These are phyloP conservation scores for Aspergillus ibericus DNA, from an alignment of 2,329 filamentous ascomycete genomes.

Conservation along the genomic window DNA sequence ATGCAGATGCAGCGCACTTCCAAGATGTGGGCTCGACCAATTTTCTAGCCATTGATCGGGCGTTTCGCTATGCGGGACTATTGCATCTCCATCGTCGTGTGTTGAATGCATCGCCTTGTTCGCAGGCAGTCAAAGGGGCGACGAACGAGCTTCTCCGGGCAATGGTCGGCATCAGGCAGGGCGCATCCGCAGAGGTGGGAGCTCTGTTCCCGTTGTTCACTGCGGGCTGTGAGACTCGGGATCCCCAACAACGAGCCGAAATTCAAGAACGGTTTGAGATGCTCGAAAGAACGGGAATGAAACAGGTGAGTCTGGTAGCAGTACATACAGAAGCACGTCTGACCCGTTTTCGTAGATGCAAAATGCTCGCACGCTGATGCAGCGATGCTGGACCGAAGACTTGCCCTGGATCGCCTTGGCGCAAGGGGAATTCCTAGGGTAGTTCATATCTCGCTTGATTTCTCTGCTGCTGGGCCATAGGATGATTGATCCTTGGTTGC, in stretches of 20 bases:
- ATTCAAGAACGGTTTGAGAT: conserved; percentile 66
- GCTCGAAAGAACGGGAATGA: conserved; percentile 73
- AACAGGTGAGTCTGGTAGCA: conserved; percentile 57
- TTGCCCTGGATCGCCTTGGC: conserved; percentile 42
- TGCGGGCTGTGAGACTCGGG: conserved; percentile 71
- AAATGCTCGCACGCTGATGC: conserved; percentile 42
- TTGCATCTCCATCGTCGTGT: conserved; percentile 75
- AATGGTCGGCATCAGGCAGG: conserved; percentile 62
- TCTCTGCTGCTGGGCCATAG: not conserved
- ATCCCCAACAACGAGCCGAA: conserved; percentile 55
- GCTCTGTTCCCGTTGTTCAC: conserved; percentile 80
- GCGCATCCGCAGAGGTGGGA: conserved; percentile 72
- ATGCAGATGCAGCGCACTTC: conserved; percentile 43
- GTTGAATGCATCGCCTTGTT: conserved; percentile 58
- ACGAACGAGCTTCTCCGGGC: conserved; percentile 64
- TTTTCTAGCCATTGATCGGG: conserved; percentile 68
- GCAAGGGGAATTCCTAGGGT: conserved; percentile 42
- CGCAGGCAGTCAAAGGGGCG: conserved; percentile 62
- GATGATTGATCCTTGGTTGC: not conserved
- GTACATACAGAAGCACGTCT: not conserved
- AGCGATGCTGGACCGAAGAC: conserved; percentile 40
- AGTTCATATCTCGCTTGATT: not conserved
- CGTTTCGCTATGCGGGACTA: conserved; percentile 76
- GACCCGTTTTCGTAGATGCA: conserved; percentile 33
- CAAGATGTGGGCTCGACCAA: conserved; percentile 44